phyloP scores from a whole-genome alignment of 192 early-diverging fungal species.

The Kappamyces sp. region DNA sequence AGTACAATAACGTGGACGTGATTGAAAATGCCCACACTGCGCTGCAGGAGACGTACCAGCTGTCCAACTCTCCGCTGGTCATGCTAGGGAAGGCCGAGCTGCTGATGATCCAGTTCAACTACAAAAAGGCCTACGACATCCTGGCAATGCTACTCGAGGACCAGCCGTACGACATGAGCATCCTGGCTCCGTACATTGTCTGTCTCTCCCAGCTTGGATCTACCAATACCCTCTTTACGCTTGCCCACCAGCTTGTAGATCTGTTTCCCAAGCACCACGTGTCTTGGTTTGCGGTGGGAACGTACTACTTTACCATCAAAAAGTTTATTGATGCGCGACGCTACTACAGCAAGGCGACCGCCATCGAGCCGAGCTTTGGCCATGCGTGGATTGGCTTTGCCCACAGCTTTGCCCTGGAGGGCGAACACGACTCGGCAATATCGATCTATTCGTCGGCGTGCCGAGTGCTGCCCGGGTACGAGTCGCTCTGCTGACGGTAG shows the following conservation, averaged over 20 bases:
- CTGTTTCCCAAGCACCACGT: constrained; percentile 49
- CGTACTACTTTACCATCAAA: constrained; percentile 62
- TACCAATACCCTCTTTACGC: constrained; percentile 64
- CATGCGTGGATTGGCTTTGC: constrained; percentile 76
- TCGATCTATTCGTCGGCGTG: constrained; percentile 61
- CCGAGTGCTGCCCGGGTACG: constrained; percentile 62
- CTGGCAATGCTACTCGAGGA: constrained; percentile 55
- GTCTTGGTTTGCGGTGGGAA: constrained; percentile 75
- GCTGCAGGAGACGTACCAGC: constrained; percentile 33
- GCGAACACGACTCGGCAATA: constrained; percentile 71
- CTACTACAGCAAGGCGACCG: constrained; percentile 56
- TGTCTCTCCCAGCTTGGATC: constrained; percentile 58
- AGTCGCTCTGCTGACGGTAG: constrained; percentile 25
- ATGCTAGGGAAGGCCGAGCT: constrained; percentile 51
- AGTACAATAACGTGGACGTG: constrained; percentile 46
- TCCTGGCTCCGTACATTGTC: constrained; percentile 59
- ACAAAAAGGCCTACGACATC: constrained; percentile 36
- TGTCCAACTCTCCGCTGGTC: constrained; percentile 45
- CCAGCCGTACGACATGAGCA: constrained; percentile 52
- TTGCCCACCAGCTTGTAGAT: constrained; percentile 68
- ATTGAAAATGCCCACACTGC: constrained; percentile 31
- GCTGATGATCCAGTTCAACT: constrained; percentile 37
- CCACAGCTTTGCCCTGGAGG: constrained; percentile 70
- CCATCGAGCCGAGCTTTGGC: constrained; percentile 56
- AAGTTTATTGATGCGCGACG: constrained; percentile 56